Conservation (phyloP, 1,284 basidiomycete genomes). For the Pholiota adiposa region DNA sequence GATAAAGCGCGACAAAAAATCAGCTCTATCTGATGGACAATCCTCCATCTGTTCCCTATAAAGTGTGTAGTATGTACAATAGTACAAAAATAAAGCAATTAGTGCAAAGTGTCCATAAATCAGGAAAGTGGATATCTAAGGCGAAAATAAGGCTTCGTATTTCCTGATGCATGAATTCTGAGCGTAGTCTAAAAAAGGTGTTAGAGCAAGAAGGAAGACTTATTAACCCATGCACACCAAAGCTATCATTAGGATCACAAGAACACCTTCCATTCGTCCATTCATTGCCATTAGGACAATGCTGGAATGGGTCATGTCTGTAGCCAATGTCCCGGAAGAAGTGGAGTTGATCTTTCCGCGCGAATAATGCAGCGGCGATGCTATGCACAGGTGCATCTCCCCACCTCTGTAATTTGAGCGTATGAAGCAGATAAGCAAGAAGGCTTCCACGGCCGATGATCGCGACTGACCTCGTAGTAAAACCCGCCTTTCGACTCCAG, state of each 20-base stretch:
- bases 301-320: conserved; percentile 42
- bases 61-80: too few relatives aligned
- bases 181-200: conserved; percentile 40
- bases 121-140: too few relatives aligned
- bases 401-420: conserved; percentile 57
- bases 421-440: neutral
- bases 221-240: conserved; percentile 32
- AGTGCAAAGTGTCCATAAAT: too few relatives aligned
- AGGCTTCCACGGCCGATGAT: neutral
- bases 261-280: conserved; percentile 42
- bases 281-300: conserved; percentile 39
- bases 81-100: too few relatives aligned
- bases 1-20: too few relatives aligned
- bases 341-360: conserved; percentile 71
- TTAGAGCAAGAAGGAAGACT: neutral
- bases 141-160: conserved; percentile 36
- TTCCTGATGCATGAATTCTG: conserved; percentile 47
- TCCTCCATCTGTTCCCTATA: too few relatives aligned
- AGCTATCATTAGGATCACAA: conserved; percentile 41
- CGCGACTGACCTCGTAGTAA: conserved; percentile 71
- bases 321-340: conserved; percentile 71
- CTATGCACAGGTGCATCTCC: conserved; percentile 89
- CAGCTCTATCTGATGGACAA: too few relatives aligned
- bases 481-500: conserved; percentile 83
- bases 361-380: conserved; percentile 79